Evolutionary conservation across 2,329 filamentous ascomycete species (phyloP), one percentile per base, ranked within the genome.

Genomic region (Monilinia polystroma): DNA sequence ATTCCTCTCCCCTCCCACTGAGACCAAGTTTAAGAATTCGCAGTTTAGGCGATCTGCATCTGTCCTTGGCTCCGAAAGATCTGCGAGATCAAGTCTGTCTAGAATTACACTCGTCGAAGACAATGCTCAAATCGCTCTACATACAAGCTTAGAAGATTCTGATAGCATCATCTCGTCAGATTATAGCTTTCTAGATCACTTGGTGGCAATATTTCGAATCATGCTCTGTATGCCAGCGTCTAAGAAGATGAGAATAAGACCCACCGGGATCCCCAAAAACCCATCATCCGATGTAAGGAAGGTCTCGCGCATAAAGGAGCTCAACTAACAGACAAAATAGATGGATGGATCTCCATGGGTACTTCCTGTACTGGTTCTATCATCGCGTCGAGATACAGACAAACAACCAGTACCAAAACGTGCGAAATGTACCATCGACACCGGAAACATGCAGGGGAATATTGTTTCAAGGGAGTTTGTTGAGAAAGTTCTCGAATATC

Each of bases 381-480:
- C 68, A 12, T 63, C 56, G 12, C 53, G 62, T n/a, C 56, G 35
- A 23, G 67, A 70, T 52, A 57, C 54, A 4, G 20, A 63, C 1
- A 64, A 62, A 52, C 65, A 69, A n/a, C 58, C 43, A 1, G 62
- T 69, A 35, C 51, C 64, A 8, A 69, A 68, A 59, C 43, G 51
- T 38, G 70, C 67, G 4, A 68, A 67, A 32, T 72, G 70, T 20
- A 71, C 70, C 2, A 63, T 72, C 10, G 70, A 72, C n/a, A 72
- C 70, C 16, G 70, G 70, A 4, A 72, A 72, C 35, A 52, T 70
- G 60, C 70, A 70, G 64, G 70, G 68, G 12, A 70, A 72, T 12
- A 67, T 72, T 10, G 67, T 72, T 2, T 72, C 70, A 2, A 54
- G 64, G 64, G 53, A 47, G 4, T 70, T 72, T 41, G 62, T 69